Conservation (phyloP, 176 grass and related monocot species). For the Miscanthus lutarioriparius region DNA sequence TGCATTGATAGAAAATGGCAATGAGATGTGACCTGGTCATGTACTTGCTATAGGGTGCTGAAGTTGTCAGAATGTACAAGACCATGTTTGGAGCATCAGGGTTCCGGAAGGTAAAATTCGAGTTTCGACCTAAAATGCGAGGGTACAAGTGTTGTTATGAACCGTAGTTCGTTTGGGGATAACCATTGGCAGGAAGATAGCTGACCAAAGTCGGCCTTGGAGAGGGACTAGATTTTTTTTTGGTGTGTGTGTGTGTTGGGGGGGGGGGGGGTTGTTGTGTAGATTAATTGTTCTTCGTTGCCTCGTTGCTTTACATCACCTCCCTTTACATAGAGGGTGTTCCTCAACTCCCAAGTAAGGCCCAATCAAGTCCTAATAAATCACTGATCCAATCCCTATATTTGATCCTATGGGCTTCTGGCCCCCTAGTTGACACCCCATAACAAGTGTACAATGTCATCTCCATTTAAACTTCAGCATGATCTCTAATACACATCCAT, state of each 20-base stretch:
- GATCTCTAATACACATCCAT: background rate
- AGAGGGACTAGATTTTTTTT: background rate
- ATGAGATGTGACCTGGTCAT: slow-evolving; percentile 27
- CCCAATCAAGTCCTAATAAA: background rate
- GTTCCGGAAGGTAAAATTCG: slow-evolving; percentile 73
- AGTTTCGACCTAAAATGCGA: slow-evolving; percentile 19
- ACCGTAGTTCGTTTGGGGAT: background rate
- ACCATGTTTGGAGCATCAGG: slow-evolving; percentile 91
- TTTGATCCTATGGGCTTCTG: no score
- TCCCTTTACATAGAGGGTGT: background rate
- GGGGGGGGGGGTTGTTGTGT: no score
- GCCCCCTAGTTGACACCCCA: background rate
- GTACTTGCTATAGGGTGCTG: slow-evolving; percentile 78
- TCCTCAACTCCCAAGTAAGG: background rate
- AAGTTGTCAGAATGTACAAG: slow-evolving; percentile 99
- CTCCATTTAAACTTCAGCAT: background rate
- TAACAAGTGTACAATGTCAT: background rate
- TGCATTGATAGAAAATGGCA: slow-evolving; percentile 11
- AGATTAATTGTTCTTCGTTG: background rate
- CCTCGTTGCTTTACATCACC: background rate
- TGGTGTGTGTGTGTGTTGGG: no score
- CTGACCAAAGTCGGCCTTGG: background rate
- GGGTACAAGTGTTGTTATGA: background rate
- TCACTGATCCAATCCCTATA: no score
- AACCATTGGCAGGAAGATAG: background rate